These are phyloP conservation scores for Solanum pinnatisectum DNA, from an alignment of 257 asterid genomes.

Conservation along the genomic window DNA sequence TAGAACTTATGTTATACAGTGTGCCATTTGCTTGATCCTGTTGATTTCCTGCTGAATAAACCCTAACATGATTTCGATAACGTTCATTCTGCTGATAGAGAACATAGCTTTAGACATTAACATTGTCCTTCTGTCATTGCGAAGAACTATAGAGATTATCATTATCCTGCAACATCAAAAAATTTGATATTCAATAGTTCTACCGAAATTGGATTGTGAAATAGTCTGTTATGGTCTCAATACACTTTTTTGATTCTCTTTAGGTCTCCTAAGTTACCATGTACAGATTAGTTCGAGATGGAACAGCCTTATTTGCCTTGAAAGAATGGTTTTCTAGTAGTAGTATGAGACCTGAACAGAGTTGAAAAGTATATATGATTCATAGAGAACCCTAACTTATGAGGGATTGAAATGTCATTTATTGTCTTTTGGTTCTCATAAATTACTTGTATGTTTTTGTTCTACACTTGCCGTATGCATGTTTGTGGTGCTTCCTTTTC, in stretches of 20 bases:
- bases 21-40: not conserved
- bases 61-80: not conserved
- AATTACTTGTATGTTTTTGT: not conserved
- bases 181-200: not conserved
- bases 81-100: too few relatives aligned
- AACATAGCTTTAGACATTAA: not conserved
- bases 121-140: not conserved
- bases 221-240: not conserved
- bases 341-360: not conserved
- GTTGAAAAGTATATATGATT: not conserved
- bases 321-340: not conserved
- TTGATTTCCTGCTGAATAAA: too few relatives aligned
- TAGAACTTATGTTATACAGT: not conserved
- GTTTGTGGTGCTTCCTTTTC: not conserved
- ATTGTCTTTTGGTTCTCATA: not conserved
- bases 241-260: not conserved
- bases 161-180: not conserved
- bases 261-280: not conserved
- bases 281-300: not conserved
- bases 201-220: not conserved
- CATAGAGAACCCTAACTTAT: not conserved
- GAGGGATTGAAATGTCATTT: not conserved
- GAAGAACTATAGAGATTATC: not conserved
- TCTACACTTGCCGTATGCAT: not conserved
- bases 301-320: not conserved